Base-by-base conservation (phyloP, 139 green algal species). In the Pycnococcus provasolii region DNA sequence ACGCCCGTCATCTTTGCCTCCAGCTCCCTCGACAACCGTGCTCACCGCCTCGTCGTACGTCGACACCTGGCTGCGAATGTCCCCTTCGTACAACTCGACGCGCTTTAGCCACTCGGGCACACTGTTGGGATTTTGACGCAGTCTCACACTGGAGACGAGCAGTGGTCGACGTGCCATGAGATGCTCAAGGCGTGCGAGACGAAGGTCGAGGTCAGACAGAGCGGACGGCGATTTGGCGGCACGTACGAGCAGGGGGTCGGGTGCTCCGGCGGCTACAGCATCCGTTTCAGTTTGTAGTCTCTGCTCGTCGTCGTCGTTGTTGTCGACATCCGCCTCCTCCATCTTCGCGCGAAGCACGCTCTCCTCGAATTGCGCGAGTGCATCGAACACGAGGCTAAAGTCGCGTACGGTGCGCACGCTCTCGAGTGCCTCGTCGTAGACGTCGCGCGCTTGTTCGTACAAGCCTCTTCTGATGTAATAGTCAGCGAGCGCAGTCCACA, bases 91-190 rank as follows among this genome's bases (percentile, higher is more conserved):
- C 9, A 99, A 80, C 82, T 91, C 90, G 39, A 90, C 89, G 42
- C 92, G 81, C 76, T 95, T 94, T 77, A 92, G 86, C 89, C 89
- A 95, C 80, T 97, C 91, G 62, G 84, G 71, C 69, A 97, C 91
- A 64, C 95, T 96, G 84, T 98, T 89, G 42, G 91, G 91, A 83
- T 98, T 97, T 80, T 97, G 91, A 55, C 91, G 82, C 70, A 99
- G 85, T 81, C 96, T 88, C 40, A 97, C 92, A 53, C 52, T 68
- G 53, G 40, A 66, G 13, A 83, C 51, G 40, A 83, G 73, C 62
- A 71, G 59, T 1, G 77, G 70, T n/a, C 93, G 81, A n/a, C 89
- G 77, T 60, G 82, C 77, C 68, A 92, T 85, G 42, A 93, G 74
- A 76, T 88, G 68, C 70, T 98, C 90, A 51, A 98, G 67, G 42